Base-by-base conservation (phyloP, 2,329 filamentous ascomycete genomes). In the Septoria linicola region DNA sequence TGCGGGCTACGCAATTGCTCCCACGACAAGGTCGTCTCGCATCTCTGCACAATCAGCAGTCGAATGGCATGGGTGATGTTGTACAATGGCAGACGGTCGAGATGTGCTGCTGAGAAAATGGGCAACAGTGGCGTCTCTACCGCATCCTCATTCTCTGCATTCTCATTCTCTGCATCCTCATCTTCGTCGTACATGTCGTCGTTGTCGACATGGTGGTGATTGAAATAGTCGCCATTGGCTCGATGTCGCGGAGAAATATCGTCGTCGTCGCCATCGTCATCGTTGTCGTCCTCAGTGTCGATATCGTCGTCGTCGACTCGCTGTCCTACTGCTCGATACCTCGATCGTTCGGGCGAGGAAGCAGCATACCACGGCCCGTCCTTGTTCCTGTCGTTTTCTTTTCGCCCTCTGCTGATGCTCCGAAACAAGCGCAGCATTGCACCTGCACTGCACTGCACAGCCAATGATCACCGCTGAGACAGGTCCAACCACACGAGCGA, bases 1-100 rank as follows among this genome's bases (percentile, higher is more conserved):
- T 97, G 92, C 2, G 92, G 92, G n/a, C 90, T 95, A 58, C 91
- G 83, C 57, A 97, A 77, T 69, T 97, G 92, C 59, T 97, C 92
- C 91, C 91, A 97, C 13, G 89, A 86, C 43, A 97, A 74, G 0
- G 89, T 92, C 1, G 91, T 96, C 73, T 97, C 92, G 70, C 89
- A 95, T 66, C 88, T 84, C 53, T 88, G 80, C 59, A 88, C 81
- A 54, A 97, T 84, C 50, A 96, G 80, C 46, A 90, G 83, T 59
- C 92, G 87, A 57, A 96, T 91, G 25, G 88, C 83, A 71, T 96
- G 92, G 21, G 91, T 95, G 60, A 95, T 83, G 69, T 84, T 87
- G 75, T 96, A 96, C 51, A 96, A 83, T 16, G 92, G 91, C 5
- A 96, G 79, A 8, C 86, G 80, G 73, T 96, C 91, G 59, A 95